A percentile compares a stretch with the other conserved stretches of the same genome.
Evolutionary conservation across 2,329 filamentous ascomycete species (phyloP).

Genomic region (Fusarium gaditjirri): DNA sequence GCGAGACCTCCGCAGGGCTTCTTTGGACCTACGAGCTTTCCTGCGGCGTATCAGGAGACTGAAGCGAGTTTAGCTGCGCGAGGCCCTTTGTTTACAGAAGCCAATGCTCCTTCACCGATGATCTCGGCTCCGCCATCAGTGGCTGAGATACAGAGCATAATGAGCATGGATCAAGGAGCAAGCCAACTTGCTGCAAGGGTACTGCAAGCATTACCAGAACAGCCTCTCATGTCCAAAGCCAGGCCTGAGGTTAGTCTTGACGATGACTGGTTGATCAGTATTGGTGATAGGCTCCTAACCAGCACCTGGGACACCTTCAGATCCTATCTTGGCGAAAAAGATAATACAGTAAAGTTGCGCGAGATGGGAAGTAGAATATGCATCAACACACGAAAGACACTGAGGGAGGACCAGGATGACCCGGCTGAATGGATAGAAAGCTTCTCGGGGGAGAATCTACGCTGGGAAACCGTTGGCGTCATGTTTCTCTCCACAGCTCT

Average conservation of each 20-base stretch:
- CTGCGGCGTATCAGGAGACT: neutral
- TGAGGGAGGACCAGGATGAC: neutral
- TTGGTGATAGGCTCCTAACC: neutral
- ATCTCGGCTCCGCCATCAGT: neutral
- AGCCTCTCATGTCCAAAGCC: accelerated
- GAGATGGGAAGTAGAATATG: neutral
- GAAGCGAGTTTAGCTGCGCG: neutral
- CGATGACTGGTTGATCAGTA: neutral
- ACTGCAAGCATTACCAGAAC: neutral
- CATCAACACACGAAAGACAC: neutral
- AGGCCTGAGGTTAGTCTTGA: neutral
- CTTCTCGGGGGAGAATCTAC: neutral
- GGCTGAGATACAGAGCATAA: neutral
- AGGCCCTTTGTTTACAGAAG: accelerated
- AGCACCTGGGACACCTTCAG: neutral
- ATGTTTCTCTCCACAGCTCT: neutral
- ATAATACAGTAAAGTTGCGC: neutral
- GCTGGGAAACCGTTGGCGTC: neutral
- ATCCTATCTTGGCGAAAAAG: accelerated
- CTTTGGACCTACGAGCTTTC: neutral
- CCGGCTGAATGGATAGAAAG: neutral
- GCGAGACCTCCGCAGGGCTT: neutral
- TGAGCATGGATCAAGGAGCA: neutral
- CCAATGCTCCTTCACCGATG: neutral
- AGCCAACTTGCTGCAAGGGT: neutral